A percentile compares a stretch with the other conserved stretches of the same genome.
These are phyloP conservation scores for Tetraselmis chui DNA, from an alignment of 139 green algal genomes.

Conservation along the genomic window DNA sequence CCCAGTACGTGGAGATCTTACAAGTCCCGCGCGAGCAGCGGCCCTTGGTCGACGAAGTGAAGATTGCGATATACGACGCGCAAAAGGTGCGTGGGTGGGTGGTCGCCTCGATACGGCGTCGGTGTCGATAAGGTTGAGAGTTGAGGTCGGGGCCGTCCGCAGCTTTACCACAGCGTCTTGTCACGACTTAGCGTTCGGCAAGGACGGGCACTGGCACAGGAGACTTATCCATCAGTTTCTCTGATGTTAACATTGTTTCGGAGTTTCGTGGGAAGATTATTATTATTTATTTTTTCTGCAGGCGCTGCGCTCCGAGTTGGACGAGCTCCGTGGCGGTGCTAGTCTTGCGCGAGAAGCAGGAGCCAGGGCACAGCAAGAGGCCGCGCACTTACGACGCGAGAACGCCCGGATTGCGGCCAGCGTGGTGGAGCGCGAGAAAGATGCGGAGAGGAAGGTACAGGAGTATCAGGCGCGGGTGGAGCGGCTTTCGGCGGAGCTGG, in stretches of 20 bases:
- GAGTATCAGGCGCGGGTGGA: conserved; percentile 29
- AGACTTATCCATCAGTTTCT: no score
- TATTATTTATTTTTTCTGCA: conserved; percentile 26
- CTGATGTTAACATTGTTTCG: no score
- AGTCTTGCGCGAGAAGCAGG: conserved; percentile 7
- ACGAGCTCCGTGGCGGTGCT: conserved; percentile 17
- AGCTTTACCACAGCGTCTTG: no score
- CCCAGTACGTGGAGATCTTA: conserved; percentile 27
- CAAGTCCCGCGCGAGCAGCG: conserved; percentile 12
- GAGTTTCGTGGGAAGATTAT: no score
- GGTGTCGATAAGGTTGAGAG: no score
- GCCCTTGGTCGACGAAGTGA: conserved; percentile 28
- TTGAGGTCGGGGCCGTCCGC: no score
- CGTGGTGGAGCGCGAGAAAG: conserved; percentile 35
- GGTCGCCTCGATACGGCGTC: no score
- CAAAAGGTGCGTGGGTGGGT: background rate
- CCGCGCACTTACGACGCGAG: conserved; percentile 7
- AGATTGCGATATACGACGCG: conserved; percentile 25
- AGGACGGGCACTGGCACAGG: no score
- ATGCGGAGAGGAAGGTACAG: conserved; percentile 18
- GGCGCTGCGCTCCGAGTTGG: conserved; percentile 11
- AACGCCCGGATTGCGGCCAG: conserved; percentile 11
- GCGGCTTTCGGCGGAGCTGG: conserved; percentile 32
- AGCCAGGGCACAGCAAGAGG: conserved; percentile 22
- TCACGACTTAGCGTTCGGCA: no score